These are phyloP conservation scores for Tephrocybe sp. DNA, from an alignment of 768 basidiomycete species.

Conservation along the genomic window DNA sequence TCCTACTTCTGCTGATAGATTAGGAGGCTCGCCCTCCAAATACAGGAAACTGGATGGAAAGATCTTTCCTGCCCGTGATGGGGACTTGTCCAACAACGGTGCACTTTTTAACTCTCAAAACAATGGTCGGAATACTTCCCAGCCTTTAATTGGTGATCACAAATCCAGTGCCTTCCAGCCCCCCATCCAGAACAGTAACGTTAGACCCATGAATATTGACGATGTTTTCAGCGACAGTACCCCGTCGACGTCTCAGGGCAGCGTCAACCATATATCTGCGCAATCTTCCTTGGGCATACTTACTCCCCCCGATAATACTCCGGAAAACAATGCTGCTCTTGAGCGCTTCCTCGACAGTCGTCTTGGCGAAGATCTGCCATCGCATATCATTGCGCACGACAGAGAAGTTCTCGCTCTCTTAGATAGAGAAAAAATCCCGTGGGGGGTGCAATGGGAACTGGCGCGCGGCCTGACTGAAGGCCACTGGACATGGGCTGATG, in stretches of 20 bases:
- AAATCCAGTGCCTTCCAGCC: no score
- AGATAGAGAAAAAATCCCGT: slow-evolving; percentile 36
- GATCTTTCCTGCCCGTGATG: no score
- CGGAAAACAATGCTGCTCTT: not conserved
- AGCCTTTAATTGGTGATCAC: no score
- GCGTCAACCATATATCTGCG: not conserved
- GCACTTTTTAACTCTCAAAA: no score
- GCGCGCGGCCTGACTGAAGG: slow-evolving; percentile 39
- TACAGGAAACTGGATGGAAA: slow-evolving; percentile 10
- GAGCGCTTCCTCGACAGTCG: slow-evolving; percentile 10
- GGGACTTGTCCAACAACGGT: no score
- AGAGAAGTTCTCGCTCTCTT: slow-evolving; percentile 31
- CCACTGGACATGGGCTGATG: slow-evolving; percentile 42
- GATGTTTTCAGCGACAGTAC: slow-evolving; percentile 3
- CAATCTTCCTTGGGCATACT: no score
- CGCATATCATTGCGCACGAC: slow-evolving; percentile 35
- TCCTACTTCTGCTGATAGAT: not conserved
- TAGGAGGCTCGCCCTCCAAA: slow-evolving; percentile 14
- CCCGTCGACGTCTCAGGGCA: not conserved
- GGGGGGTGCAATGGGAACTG: slow-evolving; percentile 48
- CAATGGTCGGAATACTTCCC: no score
- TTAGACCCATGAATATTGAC: not conserved
- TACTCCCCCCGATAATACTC: not conserved
- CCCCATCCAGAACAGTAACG: not conserved
- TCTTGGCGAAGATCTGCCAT: slow-evolving; percentile 27